These are phyloP conservation scores for Exsudoporus frostii DNA, from an alignment of 768 basidiomycete genomes.

Conservation along the genomic window DNA sequence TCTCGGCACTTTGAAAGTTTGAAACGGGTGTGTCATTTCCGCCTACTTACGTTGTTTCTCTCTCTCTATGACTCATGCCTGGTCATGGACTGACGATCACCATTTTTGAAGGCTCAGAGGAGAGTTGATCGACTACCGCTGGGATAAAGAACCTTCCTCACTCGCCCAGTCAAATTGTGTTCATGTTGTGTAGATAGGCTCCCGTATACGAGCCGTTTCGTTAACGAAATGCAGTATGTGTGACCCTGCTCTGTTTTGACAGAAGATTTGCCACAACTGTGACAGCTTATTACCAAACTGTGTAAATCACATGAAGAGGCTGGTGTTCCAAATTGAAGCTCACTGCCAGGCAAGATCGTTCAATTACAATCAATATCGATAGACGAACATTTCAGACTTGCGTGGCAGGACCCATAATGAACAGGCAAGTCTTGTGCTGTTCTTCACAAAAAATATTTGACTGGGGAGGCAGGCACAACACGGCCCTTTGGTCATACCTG, in stretches of 20 bases:
- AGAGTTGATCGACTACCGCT: neutral
- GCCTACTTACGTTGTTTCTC: neutral
- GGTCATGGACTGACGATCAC: neutral
- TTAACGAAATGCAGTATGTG: too few species aligned
- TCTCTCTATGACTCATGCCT: neutral
- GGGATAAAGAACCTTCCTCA: too few species aligned
- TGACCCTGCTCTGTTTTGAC: too few species aligned
- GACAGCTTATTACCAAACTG: too few species aligned
- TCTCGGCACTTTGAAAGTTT: neutral
- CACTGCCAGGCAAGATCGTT: neutral
- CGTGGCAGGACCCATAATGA: too few species aligned
- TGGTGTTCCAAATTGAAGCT: too few species aligned
- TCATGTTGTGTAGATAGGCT: too few species aligned
- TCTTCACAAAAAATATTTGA: neutral
- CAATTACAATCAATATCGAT: neutral
- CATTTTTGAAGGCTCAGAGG: neutral
- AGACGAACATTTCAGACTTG: neutral
- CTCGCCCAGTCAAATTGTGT: too few species aligned
- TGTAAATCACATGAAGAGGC: neutral
- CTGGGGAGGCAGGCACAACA: neutral
- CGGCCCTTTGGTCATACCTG: neutral
- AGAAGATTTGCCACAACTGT: too few species aligned
- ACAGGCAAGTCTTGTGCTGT: neutral
- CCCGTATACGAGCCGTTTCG: too few species aligned
- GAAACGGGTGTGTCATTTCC: neutral